Evolutionary conservation across 2,329 filamentous ascomycete genomes (phyloP).

Genomic region (Mollisia scopiformis): DNA sequence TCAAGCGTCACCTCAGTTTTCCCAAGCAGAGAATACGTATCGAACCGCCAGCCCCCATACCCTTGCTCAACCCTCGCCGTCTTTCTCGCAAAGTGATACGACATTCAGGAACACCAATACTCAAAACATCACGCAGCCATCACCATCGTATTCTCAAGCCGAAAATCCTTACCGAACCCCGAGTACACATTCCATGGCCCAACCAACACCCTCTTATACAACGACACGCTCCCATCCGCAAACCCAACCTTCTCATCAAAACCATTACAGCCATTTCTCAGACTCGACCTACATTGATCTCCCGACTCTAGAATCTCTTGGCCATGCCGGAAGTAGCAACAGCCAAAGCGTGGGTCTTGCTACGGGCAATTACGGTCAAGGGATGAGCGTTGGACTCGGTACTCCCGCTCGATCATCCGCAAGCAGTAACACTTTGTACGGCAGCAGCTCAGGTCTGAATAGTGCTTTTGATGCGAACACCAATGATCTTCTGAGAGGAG

Average conservation of each 20-base stretch:
- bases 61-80: slow-evolving; percentile 33
- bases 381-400: slow-evolving; percentile 19
- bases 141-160: slow-evolving; percentile 29
- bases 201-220: slow-evolving; percentile 27
- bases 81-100: slow-evolving; percentile 31
- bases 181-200: slow-evolving; percentile 29
- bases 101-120: slow-evolving; percentile 26
- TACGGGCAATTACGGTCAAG: slow-evolving; percentile 24
- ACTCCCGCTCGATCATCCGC: slow-evolving; percentile 25
- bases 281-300: slow-evolving; percentile 36
- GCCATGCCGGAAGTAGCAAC: slow-evolving; percentile 26
- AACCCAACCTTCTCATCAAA: slow-evolving; percentile 32
- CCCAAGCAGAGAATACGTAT: slow-evolving; percentile 33
- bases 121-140: slow-evolving; percentile 28
- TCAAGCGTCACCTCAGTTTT: slow-evolving; percentile 34
- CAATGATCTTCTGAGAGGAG: slow-evolving; percentile 23
- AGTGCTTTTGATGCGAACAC: slow-evolving; percentile 25
- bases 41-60: slow-evolving; percentile 35
- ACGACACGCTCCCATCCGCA: slow-evolving; percentile 28
- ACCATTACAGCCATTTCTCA: slow-evolving; percentile 32
- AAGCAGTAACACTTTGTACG: slow-evolving; percentile 26
- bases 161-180: slow-evolving; percentile 27
- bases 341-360: slow-evolving; percentile 21
- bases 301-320: slow-evolving; percentile 34
- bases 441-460: slow-evolving; percentile 25